These are phyloP conservation scores for Candida jianshihensis DNA, from an alignment of 805 yeast genomes.

Conservation along the genomic window DNA sequence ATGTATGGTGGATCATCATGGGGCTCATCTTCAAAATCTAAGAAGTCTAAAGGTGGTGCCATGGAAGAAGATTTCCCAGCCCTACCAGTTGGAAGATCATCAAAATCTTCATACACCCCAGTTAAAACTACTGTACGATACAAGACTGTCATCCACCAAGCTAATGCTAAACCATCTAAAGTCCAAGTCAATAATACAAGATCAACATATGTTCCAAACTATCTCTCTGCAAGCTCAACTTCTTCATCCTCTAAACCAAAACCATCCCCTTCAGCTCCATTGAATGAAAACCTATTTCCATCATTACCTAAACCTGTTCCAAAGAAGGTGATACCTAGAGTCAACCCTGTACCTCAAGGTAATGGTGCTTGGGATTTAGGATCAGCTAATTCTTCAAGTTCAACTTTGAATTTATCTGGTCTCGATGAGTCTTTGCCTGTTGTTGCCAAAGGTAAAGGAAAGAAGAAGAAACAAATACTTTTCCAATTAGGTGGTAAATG, in stretches of 20 bases:
- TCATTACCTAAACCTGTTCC: slow-evolving; percentile 34
- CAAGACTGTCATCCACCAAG: slow-evolving; percentile 9
- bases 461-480: slow-evolving; percentile 47
- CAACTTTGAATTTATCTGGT: slow-evolving; percentile 16
- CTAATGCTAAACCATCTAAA: slow-evolving; percentile 3
- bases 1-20: slow-evolving; percentile 24
- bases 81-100: slow-evolving; percentile 13
- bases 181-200: slow-evolving; percentile 10
- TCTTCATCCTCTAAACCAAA: slow-evolving; percentile 14
- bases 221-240: slow-evolving; percentile 16
- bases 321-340: slow-evolving; percentile 47
- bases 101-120: slow-evolving; percentile 11
- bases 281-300: slow-evolving; percentile 38
- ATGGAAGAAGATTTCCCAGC: slow-evolving; percentile 25
- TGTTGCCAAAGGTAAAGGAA: slow-evolving; percentile 25
- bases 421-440: slow-evolving; percentile 17
- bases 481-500: slow-evolving; percentile 42
- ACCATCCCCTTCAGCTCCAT: slow-evolving; percentile 13
- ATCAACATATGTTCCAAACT: slow-evolving; percentile 23
- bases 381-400: slow-evolving; percentile 5
- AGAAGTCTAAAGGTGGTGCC: slow-evolving; percentile 10
- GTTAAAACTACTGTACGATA: slow-evolving; percentile 17
- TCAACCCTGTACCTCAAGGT: slow-evolving; percentile 41
- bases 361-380: slow-evolving; percentile 28
- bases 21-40: slow-evolving; percentile 12